A percentile compares a stretch with the other conserved stretches of the same genome.
Conservation (phyloP, 108 stramenopile species). For the Fragilariopsis cylindrus region DNA sequence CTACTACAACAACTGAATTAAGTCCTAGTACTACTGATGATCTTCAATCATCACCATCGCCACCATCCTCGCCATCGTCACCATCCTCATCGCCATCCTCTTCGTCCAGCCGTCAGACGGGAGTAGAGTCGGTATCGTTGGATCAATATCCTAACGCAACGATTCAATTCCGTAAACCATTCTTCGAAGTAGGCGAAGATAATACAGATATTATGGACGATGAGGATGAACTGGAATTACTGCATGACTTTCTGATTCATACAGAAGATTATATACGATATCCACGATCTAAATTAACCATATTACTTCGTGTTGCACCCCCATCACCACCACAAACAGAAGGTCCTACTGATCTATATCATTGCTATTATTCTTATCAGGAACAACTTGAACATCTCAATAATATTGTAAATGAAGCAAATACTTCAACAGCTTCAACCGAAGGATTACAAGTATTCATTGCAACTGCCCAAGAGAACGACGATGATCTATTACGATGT, state of each 20-base stretch:
- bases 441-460: too few relatives aligned
- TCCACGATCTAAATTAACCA: not conserved
- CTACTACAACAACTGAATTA: too few relatives aligned
- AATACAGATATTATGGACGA: not conserved
- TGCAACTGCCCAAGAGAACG: not conserved
- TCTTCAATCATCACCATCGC: too few relatives aligned
- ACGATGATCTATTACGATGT: not conserved
- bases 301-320: not conserved
- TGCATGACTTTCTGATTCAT: not conserved
- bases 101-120: too few relatives aligned
- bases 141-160: not conserved
- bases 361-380: not conserved
- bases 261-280: not conserved
- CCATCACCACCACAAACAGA: not conserved
- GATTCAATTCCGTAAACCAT: not conserved
- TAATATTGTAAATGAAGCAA: too few relatives aligned
- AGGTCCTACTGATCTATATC: not conserved
- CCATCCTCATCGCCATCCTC: too few relatives aligned
- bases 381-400: not conserved
- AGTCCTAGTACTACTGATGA: too few relatives aligned
- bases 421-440: too few relatives aligned
- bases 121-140: not conserved
- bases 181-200: not conserved
- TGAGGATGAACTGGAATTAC: not conserved
- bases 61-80: too few relatives aligned